A percentile compares a stretch with the other conserved stretches of the same genome.
These are phyloP conservation scores for Xylariaceae sp. DNA, from an alignment of 2,329 filamentous ascomycete genomes.

Conservation along the genomic window DNA sequence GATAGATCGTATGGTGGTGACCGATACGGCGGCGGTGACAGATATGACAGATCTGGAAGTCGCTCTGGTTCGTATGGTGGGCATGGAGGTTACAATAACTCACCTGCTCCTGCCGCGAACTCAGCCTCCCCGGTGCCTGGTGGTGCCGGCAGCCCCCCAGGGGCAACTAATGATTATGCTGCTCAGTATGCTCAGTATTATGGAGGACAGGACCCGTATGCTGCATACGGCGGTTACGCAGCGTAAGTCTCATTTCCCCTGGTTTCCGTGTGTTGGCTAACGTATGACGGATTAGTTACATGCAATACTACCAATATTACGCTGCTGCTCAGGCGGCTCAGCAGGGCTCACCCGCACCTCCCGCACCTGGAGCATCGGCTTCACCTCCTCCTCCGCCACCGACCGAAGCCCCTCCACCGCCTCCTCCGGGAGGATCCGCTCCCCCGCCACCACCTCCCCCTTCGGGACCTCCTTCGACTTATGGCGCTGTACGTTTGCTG, in stretches of 20 bases:
- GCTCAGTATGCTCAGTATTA: slow-evolving; percentile 88
- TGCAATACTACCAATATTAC: slow-evolving; percentile 76
- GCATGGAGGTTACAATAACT: slow-evolving; percentile 48
- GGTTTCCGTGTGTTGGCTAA: slow-evolving; percentile 1
- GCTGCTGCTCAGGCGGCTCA: slow-evolving; percentile 60
- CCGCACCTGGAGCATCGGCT: slow-evolving; percentile 53
- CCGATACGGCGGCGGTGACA: slow-evolving; percentile 37
- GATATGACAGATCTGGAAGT: slow-evolving; percentile 45
- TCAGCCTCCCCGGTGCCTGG: slow-evolving; percentile 50
- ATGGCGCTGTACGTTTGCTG: slow-evolving; percentile 65
- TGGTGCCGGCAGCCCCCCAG: slow-evolving; percentile 50
- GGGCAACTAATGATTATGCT: slow-evolving; percentile 63
- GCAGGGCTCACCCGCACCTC: slow-evolving; percentile 50
- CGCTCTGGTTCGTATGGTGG: slow-evolving; percentile 42
- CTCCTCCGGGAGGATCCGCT: slow-evolving; percentile 60
- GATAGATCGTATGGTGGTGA: slow-evolving; percentile 47
- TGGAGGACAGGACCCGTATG: slow-evolving; percentile 79
- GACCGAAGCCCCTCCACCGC: slow-evolving; percentile 68
- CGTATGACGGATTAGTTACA: slow-evolving; percentile 52
- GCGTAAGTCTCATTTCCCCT: slow-evolving; percentile 57
- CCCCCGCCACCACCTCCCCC: slow-evolving; percentile 65
- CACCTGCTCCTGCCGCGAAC: slow-evolving; percentile 48
- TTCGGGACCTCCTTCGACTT: slow-evolving; percentile 62
- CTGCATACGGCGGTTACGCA: slow-evolving; percentile 87
- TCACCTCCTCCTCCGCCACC: slow-evolving; percentile 66